phyloP scores from a whole-genome alignment of 2,329 filamentous ascomycete genomes.

The Botrytis galanthina region DNA sequence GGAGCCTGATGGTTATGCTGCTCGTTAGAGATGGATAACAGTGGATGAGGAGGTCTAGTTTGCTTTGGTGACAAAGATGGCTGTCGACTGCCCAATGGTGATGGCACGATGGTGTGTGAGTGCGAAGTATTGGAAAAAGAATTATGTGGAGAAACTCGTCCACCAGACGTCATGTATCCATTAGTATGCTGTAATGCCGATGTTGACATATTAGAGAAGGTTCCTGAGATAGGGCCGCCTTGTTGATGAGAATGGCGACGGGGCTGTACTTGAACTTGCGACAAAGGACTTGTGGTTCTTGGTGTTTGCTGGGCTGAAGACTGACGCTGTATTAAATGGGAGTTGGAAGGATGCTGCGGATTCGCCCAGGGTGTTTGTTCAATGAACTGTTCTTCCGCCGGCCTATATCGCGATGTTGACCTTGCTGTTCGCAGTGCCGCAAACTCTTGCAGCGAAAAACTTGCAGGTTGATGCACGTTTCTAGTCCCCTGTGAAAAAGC shows the following conservation, averaged over 20 bases:
- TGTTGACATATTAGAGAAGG: conserved; percentile 34
- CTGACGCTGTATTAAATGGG: conserved; percentile 43
- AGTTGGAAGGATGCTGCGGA: conserved; percentile 72
- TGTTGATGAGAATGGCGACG: conserved; percentile 41
- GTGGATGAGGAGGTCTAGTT: conserved; percentile 26
- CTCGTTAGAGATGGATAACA: conserved; percentile 20
- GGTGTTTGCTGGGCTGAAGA: conserved; percentile 42
- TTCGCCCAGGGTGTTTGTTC: conserved; percentile 93
- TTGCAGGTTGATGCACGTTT: conserved; percentile 30
- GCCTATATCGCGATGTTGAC: conserved; percentile 44
- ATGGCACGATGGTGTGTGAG: conserved; percentile 36
- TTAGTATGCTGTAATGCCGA: conserved; percentile 33
- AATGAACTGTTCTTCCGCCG: conserved; percentile 81
- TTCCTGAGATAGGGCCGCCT: conserved; percentile 36
- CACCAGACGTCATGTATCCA: conserved; percentile 30
- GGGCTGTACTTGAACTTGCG: conserved; percentile 36
- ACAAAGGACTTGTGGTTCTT: conserved; percentile 40
- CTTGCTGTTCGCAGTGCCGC: conserved; percentile 37
- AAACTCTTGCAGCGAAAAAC: conserved; percentile 37
- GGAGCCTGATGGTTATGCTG: conserved; percentile 24
- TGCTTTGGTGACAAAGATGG: conserved; percentile 38
- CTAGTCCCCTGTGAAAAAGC: conserved; percentile 31
- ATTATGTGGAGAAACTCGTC: conserved; percentile 37
- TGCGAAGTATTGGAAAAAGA: conserved; percentile 34
- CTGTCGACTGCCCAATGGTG: conserved; percentile 38